A percentile compares a stretch with the other conserved stretches of the same genome.
Conservation (phyloP, 805 yeast species). For the Wickerhamiella azyma region DNA sequence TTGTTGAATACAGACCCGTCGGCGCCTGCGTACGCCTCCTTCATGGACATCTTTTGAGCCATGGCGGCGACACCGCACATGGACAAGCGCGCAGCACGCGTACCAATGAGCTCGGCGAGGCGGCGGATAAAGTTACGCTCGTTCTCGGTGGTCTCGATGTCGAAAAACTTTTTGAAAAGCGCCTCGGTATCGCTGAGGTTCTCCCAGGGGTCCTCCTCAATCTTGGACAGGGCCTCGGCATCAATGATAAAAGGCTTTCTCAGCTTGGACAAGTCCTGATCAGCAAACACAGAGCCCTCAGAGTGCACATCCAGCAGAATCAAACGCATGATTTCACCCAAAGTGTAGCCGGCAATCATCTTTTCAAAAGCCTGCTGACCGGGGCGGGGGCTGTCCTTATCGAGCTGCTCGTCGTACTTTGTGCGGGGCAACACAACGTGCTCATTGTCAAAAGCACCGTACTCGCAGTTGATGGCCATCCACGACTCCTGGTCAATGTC, state of each 20-base stretch:
- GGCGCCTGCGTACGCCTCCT: slow-evolving; percentile 72
- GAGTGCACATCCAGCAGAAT: slow-evolving; percentile 57
- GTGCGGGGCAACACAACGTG: slow-evolving; percentile 76
- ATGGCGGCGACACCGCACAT: slow-evolving; percentile 94
- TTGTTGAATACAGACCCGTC: slow-evolving; percentile 93
- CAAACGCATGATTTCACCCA: slow-evolving; percentile 83
- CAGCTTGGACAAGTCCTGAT: slow-evolving; percentile 54
- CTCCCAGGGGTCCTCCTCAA: slow-evolving; percentile 83
- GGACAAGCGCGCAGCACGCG: slow-evolving; percentile 82
- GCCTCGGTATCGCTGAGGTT: slow-evolving; percentile 63
- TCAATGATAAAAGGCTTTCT: slow-evolving; percentile 61
- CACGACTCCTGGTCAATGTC: slow-evolving; percentile 53
- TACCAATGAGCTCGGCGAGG: slow-evolving; percentile 76
- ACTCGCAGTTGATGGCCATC: slow-evolving; percentile 97
- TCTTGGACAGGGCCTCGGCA: slow-evolving; percentile 72
- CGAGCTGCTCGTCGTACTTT: slow-evolving; percentile 69
- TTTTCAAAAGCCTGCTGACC: slow-evolving; percentile 93
- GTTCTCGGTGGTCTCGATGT: slow-evolving; percentile 50
- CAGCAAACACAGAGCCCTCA: slow-evolving; percentile 52
- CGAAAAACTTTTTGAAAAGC: slow-evolving; percentile 45
- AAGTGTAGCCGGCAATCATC: slow-evolving; percentile 93
- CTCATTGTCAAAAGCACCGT: slow-evolving; percentile 95
- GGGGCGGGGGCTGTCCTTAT: slow-evolving; percentile 83
- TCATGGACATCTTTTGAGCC: slow-evolving; percentile 68
- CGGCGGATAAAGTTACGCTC: slow-evolving; percentile 77